Evolutionary conservation across 495 filamentous ascomycete genomes (phyloP).

Genomic region (Echria macrotheca): DNA sequence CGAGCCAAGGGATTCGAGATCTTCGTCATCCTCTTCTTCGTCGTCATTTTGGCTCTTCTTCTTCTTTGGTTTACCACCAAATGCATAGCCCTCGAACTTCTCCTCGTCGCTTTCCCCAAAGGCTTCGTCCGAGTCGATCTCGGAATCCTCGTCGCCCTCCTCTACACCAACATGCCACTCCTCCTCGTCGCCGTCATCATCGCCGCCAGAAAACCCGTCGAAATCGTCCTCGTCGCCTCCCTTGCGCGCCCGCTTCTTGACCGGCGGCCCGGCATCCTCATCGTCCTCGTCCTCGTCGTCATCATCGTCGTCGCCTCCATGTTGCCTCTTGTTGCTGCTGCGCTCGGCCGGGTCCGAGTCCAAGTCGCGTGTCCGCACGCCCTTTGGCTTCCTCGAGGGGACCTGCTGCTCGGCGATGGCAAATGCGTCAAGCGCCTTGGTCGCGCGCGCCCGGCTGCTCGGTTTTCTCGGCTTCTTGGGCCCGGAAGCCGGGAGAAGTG

Average conservation of each 20-base stretch:
- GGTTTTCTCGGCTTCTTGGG: slow-evolving; percentile 25
- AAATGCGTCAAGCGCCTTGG: slow-evolving; percentile 73
- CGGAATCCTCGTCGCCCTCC: slow-evolving; percentile 70
- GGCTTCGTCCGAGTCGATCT: slow-evolving; percentile 88
- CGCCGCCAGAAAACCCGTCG: slow-evolving; percentile 33
- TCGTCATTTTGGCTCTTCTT: slow-evolving; percentile 38
- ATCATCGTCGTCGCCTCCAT: slow-evolving; percentile 49
- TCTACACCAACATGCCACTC: slow-evolving; percentile 75
- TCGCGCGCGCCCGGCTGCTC: slow-evolving; percentile 29
- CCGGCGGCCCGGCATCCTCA: slow-evolving; percentile 36
- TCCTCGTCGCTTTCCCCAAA: slow-evolving; percentile 88
- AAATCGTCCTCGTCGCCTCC: too few relatives aligned
- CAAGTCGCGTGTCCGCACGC: slow-evolving; percentile 40
- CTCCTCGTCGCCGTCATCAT: slow-evolving; percentile 66
- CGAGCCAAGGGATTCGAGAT: slow-evolving; percentile 59
- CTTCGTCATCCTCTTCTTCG: slow-evolving; percentile 53
- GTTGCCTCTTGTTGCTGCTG: slow-evolving; percentile 33
- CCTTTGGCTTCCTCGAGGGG: slow-evolving; percentile 29
- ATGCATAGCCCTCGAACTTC: slow-evolving; percentile 68
- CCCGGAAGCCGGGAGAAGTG: slow-evolving; percentile 34
- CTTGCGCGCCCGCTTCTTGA: slow-evolving; percentile 39
- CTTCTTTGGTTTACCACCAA: slow-evolving; percentile 59
- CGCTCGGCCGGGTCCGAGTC: slow-evolving; percentile 32
- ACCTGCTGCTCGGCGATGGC: slow-evolving; percentile 68
- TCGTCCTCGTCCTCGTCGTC: slow-evolving; percentile 34